Base-by-base conservation (phyloP, 169 alveolate genomes). In the Plasmodium relictum region DNA sequence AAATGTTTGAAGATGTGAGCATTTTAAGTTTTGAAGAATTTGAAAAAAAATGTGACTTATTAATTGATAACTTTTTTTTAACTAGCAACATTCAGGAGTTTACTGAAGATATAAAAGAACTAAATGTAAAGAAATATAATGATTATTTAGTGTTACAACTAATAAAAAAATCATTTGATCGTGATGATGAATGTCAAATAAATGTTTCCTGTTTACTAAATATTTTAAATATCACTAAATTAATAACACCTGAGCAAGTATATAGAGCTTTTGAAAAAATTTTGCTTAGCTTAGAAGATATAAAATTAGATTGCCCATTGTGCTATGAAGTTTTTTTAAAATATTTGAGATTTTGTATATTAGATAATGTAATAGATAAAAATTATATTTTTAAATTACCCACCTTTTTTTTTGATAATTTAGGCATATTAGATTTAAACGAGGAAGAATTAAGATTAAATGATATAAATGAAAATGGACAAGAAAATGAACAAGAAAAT, bases 241-340 rank as follows among this genome's bases (percentile, higher is more conserved):
- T 83, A 54, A 83, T 83, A 39, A 83, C 12, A 10, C 63, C 80
- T 42, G 91, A 83, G 54, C 91, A 83, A 68, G 85, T 83, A 24
- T 83, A 83, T 12, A 83, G 91, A 68, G 91, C 91, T 41, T 83
- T 83, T 83, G 91, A 83, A 62, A 83, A 83, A 66, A 72, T 83
- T 42, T 16, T 83, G 45, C 31, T 83, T 16, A 83, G 91, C 61
- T 68, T 83, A 71, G 91, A 83, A 22, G 91, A 83, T 72, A 83
- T 83, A 31, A 83, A 83, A 62, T 71, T 83, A 48, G 91, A 83
- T 44, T 83, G 91, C n/a, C 91, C 91, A 3, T 42, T n/a, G 37
- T 83, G 91, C 52, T 83, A 83, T 68, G 91, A 83, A 18, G 56
- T 83, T 20, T 66, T 83, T 68, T 68, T 83, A 83, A 83, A 61